Percentiles rank a stretch among this genome's conserved stretches.
Conservation (phyloP, 768 basidiomycete genomes). For the Erythrobasidium yunnanense region DNA sequence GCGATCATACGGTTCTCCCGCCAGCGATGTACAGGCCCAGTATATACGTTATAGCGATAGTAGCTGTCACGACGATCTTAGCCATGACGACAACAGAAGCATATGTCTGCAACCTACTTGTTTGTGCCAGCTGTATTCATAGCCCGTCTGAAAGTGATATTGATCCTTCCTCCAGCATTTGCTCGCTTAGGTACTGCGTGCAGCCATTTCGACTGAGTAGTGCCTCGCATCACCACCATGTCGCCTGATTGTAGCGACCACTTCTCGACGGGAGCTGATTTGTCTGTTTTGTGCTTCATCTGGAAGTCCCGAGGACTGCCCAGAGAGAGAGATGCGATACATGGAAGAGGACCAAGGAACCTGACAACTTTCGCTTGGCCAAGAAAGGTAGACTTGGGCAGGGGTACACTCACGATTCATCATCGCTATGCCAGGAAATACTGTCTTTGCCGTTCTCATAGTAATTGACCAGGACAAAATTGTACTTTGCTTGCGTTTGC, state of each 20-base stretch:
- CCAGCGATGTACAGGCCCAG: constrained; percentile 37
- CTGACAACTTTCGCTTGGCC: background rate
- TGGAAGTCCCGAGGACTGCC: constrained; percentile 39
- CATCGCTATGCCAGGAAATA: constrained; percentile 19
- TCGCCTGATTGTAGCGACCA: constrained; percentile 37
- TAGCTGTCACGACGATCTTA: too few species aligned
- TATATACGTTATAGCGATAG: constrained; percentile 38
- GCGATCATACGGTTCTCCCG: constrained; percentile 36
- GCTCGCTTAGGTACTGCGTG: constrained; percentile 42
- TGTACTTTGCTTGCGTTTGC: constrained; percentile 40
- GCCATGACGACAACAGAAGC: too few species aligned
- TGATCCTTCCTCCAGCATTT: constrained; percentile 38
- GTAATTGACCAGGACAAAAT: constrained; percentile 41
- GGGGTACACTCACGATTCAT: background rate
- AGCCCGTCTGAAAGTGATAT: constrained; percentile 42
- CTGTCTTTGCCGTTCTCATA: constrained; percentile 37
- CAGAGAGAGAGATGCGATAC: constrained; percentile 41
- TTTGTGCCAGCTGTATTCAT: constrained; percentile 39
- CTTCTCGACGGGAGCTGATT: constrained; percentile 37
- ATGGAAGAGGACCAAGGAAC: constrained; percentile 40
- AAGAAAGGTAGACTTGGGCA: background rate
- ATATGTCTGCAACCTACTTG: too few species aligned
- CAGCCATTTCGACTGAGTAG: constrained; percentile 41
- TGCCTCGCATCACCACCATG: constrained; percentile 41
- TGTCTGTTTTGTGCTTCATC: constrained; percentile 39